These are phyloP conservation scores for Ceratocystiopsis sp. DNA, from an alignment of 2,329 filamentous ascomycete species.

Conservation along the genomic window DNA sequence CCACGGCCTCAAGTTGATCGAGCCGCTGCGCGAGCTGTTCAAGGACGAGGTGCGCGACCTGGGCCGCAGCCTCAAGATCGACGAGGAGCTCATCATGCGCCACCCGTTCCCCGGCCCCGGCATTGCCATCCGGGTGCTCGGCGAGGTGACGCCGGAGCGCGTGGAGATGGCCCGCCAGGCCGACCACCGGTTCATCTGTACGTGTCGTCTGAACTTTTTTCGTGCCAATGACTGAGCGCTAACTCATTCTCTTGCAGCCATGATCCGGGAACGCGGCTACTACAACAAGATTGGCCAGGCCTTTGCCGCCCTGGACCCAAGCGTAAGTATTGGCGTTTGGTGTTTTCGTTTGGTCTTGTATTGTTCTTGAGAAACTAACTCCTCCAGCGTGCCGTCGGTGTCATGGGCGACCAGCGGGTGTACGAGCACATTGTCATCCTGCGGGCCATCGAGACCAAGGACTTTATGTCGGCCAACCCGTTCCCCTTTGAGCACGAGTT, in stretches of 20 bases:
- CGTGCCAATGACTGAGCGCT: too few species aligned
- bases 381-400: constrained; percentile 18
- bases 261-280: too few species aligned
- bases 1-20: constrained; percentile 45
- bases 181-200: constrained; percentile 26
- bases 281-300: constrained; percentile 25
- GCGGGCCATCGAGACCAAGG: constrained; percentile 29
- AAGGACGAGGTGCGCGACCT: constrained; percentile 56
- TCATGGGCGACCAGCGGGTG: constrained; percentile 20
- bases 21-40: constrained; percentile 65
- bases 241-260: too few species aligned
- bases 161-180: constrained; percentile 66
- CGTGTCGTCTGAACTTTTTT: too few species aligned
- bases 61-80: constrained; percentile 52
- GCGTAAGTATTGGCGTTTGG: constrained; percentile 12
- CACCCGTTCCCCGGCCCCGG: constrained; percentile 26
- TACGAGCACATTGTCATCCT: constrained; percentile 17
- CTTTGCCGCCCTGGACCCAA: constrained; percentile 27
- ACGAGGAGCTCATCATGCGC: constrained; percentile 58
- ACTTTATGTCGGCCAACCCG: constrained; percentile 62
- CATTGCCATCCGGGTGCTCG: constrained; percentile 64
- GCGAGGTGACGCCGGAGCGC: constrained; percentile 65
- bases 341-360: too few species aligned
- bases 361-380: too few species aligned
- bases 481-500: constrained; percentile 50